Percentiles rank a stretch among this genome's conserved stretches.
These are phyloP conservation scores for Tympanopsis confertula DNA, from an alignment of 2,329 filamentous ascomycete species.

Conservation along the genomic window DNA sequence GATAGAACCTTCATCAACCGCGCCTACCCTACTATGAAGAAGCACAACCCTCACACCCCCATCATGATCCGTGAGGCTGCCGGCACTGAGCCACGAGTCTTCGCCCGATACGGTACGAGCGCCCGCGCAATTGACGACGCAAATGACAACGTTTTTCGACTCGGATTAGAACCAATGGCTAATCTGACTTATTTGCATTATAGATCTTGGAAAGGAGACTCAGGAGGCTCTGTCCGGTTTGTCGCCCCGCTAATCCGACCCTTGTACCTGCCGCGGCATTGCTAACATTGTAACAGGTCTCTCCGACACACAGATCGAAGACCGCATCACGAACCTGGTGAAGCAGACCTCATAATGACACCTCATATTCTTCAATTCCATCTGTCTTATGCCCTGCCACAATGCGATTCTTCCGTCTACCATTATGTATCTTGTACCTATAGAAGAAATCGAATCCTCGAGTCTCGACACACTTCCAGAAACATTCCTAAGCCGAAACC, in stretches of 20 bases:
- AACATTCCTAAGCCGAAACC: too few relatives aligned
- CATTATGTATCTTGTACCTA: constrained; percentile 1
- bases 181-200: background rate
- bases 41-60: constrained; percentile 57
- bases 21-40: constrained; percentile 63
- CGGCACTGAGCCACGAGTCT: constrained; percentile 50
- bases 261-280: too few relatives aligned
- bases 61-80: constrained; percentile 58
- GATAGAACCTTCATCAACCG: constrained; percentile 52
- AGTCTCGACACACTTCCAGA: too few relatives aligned
- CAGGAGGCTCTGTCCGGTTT: constrained; percentile 44
- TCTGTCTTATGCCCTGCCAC: background rate
- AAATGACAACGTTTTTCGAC: background rate
- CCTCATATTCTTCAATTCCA: background rate
- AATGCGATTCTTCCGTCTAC: background rate
- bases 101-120: constrained; percentile 51
- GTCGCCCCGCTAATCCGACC: constrained; percentile 7
- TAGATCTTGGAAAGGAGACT: constrained; percentile 54
- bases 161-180: background rate
- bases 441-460: background rate
- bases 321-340: constrained; percentile 47
- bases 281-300: constrained; percentile 30
- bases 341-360: constrained; percentile 17
- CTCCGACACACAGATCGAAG: constrained; percentile 55
- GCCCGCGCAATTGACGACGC: background rate